Evolutionary conservation across 139 green algal genomes (phyloP).

Genomic region (Mesotaenium endlicherianum): DNA sequence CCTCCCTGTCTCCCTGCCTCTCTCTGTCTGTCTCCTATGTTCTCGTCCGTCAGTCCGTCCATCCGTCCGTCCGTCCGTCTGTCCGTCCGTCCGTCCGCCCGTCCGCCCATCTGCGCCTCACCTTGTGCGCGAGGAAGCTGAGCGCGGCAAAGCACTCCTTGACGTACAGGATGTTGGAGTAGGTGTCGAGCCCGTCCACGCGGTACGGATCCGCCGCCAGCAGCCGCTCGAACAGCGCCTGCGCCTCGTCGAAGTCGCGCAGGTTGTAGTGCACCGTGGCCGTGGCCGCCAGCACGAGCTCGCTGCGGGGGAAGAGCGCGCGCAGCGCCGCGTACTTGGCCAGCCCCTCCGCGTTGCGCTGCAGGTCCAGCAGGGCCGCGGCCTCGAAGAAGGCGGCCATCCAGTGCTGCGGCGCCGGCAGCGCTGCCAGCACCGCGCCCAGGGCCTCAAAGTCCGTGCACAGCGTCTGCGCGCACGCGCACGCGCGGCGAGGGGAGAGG

Average conservation of each 20-base stretch:
- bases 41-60: no score
- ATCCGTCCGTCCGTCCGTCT: no score
- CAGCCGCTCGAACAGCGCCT: constrained; percentile 73
- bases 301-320: constrained; percentile 68
- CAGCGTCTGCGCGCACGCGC: constrained; percentile 1
- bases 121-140: constrained; percentile 78
- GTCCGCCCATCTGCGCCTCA: constrained; percentile 11
- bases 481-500: neutral
- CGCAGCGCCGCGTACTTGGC: constrained; percentile 57
- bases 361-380: constrained; percentile 67
- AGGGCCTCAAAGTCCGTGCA: constrained; percentile 14
- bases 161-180: constrained; percentile 90
- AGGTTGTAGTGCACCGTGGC: constrained; percentile 87
- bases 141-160: constrained; percentile 64
- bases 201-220: constrained; percentile 74
- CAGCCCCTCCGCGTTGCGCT: constrained; percentile 80
- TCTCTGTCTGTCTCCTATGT: no score
- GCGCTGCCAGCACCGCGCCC: neutral
- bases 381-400: constrained; percentile 75
- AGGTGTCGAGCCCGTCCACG: constrained; percentile 89
- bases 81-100: no score
- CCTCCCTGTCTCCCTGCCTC: no score
- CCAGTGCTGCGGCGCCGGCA: constrained; percentile 57
- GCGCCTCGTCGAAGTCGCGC: constrained; percentile 58
- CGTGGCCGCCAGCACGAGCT: constrained; percentile 66